These are phyloP conservation scores for Pythium brassicae DNA, from an alignment of 352 stramenopile species.

Conservation along the genomic window DNA sequence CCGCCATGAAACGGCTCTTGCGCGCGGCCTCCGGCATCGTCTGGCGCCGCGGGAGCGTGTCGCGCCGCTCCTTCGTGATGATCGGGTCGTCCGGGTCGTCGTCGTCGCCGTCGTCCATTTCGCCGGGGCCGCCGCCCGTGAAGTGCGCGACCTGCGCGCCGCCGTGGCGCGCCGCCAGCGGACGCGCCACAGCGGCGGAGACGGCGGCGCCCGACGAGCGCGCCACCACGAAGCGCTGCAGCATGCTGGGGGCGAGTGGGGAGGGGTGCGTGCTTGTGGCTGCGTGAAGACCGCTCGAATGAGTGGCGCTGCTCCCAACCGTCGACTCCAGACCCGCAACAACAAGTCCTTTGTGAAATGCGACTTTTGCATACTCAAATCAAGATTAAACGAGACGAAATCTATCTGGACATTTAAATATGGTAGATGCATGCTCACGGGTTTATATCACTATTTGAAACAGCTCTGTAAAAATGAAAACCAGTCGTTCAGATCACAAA, in stretches of 20 bases:
- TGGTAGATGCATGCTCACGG: no score
- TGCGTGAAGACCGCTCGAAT: background rate
- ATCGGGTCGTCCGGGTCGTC: conserved; percentile 62
- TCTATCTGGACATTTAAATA: no score
- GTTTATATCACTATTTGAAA: no score
- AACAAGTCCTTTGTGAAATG: no score
- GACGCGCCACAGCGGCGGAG: conserved; percentile 1
- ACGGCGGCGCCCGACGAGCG: conserved; percentile 28
- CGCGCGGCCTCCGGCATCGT: conserved; percentile 66
- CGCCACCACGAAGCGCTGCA: conserved; percentile 51
- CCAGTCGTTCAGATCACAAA: conserved; percentile 5
- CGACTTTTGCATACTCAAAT: no score
- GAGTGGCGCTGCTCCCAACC: background rate
- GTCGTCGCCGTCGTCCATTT: conserved; percentile 68
- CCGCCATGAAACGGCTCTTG: conserved; percentile 73
- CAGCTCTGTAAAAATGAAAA: background rate
- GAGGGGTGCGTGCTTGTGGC: no score
- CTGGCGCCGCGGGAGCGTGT: conserved; percentile 59
- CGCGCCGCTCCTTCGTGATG: conserved; percentile 59
- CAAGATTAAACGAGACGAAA: no score
- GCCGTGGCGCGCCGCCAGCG: no score
- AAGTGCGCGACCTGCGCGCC: conserved; percentile 27
- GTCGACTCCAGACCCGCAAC: background rate
- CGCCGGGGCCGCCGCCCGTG: conserved; percentile 20
- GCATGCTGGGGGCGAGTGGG: conserved; percentile 21